Base-by-base conservation (phyloP, 2,329 filamentous ascomycete genomes). In the Scedosporium boydii region DNA sequence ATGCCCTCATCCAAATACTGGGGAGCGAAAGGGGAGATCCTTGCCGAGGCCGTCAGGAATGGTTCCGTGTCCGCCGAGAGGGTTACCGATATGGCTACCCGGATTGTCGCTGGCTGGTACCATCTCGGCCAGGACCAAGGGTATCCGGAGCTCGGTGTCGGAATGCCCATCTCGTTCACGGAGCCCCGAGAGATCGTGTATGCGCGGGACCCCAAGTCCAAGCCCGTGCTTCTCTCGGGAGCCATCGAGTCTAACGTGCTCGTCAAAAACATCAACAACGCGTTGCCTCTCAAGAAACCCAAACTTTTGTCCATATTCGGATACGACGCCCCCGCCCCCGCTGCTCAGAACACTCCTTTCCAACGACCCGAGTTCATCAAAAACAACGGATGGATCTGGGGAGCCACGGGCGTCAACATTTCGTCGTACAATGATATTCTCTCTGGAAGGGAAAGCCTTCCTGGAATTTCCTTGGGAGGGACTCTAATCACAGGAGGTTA, bases 1-100 rank as follows among this genome's bases (percentile, higher is more conserved):
- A 87, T 88, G 85, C 85, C 85, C n/a, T 73, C 21, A 42, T 46
- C 46, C 16, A 23, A 23, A 27, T 2, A 70, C 71, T 0, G 70
- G 3, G 80, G 79, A 0, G 78, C 85, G 1, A 83, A 79, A 74
- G 90, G 89, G 0, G 68, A 74, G 6, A 93, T 92, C 70, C 74
- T 96, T 63, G 88, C 87, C 0, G 77, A 89, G 63, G 89, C 89
- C 0, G 85, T 96, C n/a, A 76, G 83, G 34, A 95, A 95, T 68
- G 89, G 90, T 3, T 90, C 88, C 0, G 77, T 96, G 7, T 83
- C 83, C 0, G 84, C 87, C 66, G 86, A 81, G 70, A 65, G 73
- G 34, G 16, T 78, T 3, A 55, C 58, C 14, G 62, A 65, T n/a
- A 67, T 67, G 65, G 60, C 58, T 3, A 26, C 29, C 2, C 73